Percentiles rank a stretch among this genome's conserved stretches.
Evolutionary conservation across 495 filamentous ascomycete genomes (phyloP).

Genomic region (Hyphodiscus hymeniophilus): DNA sequence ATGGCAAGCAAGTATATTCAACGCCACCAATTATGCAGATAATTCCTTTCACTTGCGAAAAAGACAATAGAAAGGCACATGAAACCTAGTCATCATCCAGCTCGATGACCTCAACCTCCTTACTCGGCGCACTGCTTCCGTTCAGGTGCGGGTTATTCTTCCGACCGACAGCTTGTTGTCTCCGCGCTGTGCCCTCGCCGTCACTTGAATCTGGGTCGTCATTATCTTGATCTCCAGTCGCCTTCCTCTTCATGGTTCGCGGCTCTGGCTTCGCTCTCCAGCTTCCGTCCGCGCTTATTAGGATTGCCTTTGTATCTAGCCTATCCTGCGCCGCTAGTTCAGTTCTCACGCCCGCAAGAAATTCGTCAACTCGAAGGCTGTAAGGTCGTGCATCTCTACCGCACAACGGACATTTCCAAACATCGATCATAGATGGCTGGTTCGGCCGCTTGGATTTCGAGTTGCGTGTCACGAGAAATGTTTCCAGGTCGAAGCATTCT

Average conservation of each 20-base stretch:
- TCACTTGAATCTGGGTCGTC: constrained; percentile 13
- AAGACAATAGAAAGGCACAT: too few species aligned
- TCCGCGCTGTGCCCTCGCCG: background rate
- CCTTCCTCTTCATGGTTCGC: constrained; percentile 3
- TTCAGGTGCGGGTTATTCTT: background rate
- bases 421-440: constrained; percentile 54
- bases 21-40: too few species aligned
- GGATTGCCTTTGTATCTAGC: constrained; percentile 47
- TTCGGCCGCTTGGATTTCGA: constrained; percentile 33
- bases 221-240: constrained; percentile 8
- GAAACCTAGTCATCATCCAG: constrained; percentile 12
- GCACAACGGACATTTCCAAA: constrained; percentile 81
- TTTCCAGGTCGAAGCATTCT: constrained; percentile 86
- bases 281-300: constrained; percentile 46
- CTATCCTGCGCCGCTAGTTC: constrained; percentile 34
- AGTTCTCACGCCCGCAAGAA: constrained; percentile 50
- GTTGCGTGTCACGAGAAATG: constrained; percentile 59
- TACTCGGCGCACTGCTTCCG: background rate
- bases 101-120: constrained; percentile 16
- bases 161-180: background rate
- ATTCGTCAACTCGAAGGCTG: constrained; percentile 59
- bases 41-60: too few species aligned
- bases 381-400: constrained; percentile 63
- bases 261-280: constrained; percentile 38
- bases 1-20: too few species aligned